Base-by-base conservation (phyloP, 1,284 basidiomycete species). In the Pulveroboletus ridleyi region DNA sequence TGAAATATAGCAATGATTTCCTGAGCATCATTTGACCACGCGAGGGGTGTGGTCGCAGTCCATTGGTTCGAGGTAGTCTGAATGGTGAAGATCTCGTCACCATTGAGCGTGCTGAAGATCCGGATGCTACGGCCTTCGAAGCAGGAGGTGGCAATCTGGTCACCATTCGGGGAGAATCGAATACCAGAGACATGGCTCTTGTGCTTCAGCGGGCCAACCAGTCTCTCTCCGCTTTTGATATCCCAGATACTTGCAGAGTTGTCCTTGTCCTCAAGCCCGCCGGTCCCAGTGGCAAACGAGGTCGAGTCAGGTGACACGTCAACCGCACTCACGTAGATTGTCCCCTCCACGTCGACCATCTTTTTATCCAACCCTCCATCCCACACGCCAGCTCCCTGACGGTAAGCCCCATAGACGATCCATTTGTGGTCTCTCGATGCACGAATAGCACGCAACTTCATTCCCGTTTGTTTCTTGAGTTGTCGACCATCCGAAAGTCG, bases 371-470 rank as follows among this genome's bases (percentile, higher is more conserved):
- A 15, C 18, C 15, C 56, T 6, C 13, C 11, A 9, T 57, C 18
- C 56, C 56, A 57, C 4, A 49, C 23, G 4, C n/a, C 22, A 5
- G 15, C 39, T 8, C 55, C 55, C 4, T 41, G 0, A 4, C 6
- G 3, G 35, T 8, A 2, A 4, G 18, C 5, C 23, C 55, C 55
- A 4, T 8, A 56, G 4, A 25, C 55, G 3, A 57, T 22, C 56
- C 56, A 57, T 8, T 15, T 29, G 18, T 29, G 7, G 10, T 57
- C 25, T 2, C 18, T 15, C 3, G 56, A 57, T 8, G 22, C 56
- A 7, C 2, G 15, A 10, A 57, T 57, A 9, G 9, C 29, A 2
- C 1, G 0, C 44, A 53, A 9, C 3, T 2, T 2, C 44, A 22
- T 33, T n/a, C 25, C 42, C 4, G 14, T 53, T 29, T 57, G 56